Evolutionary conservation across 345 rosid genomes (phyloP).

Genomic region (Dovyalis caffra): DNA sequence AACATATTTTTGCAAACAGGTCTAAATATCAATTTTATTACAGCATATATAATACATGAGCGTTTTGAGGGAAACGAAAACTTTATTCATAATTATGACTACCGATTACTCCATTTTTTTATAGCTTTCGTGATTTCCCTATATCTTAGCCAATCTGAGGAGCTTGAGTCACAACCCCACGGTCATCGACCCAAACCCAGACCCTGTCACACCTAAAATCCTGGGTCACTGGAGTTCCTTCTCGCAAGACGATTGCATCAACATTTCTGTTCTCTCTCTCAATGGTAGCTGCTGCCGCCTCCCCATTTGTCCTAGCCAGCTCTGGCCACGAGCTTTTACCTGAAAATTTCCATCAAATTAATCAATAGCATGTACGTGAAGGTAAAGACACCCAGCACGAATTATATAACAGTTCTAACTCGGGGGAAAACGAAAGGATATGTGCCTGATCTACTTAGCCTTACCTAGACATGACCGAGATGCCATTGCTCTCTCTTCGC

Average conservation of each 20-base stretch:
- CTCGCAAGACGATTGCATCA: conserved; percentile 23
- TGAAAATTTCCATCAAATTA: not conserved
- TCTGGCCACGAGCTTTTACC: conserved; percentile 25
- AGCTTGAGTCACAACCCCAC: conserved; percentile 11
- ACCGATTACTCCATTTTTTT: no score
- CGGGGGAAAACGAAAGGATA: no score
- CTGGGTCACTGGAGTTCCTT: conserved; percentile 18
- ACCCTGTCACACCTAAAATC: conserved; percentile 35
- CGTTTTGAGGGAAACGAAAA: no score
- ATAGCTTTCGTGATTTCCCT: not conserved
- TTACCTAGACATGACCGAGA: not conserved
- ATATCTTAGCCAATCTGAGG: conserved; percentile 27
- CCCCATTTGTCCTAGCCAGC: conserved; percentile 12
- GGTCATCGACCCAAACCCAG: conserved; percentile 30
- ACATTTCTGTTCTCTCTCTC: conserved; percentile 10
- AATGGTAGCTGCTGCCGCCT: conserved; percentile 5
- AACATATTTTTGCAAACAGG: no score
- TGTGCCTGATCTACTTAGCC: not conserved
- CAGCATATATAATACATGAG: no score
- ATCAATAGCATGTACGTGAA: no score
- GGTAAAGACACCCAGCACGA: no score
- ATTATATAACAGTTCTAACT: not conserved
- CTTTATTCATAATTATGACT: no score
- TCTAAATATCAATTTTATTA: no score
- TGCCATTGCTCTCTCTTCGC: not conserved